phyloP scores from a whole-genome alignment of 2,329 filamentous ascomycete genomes.

The Dichotomopilus funicola region DNA sequence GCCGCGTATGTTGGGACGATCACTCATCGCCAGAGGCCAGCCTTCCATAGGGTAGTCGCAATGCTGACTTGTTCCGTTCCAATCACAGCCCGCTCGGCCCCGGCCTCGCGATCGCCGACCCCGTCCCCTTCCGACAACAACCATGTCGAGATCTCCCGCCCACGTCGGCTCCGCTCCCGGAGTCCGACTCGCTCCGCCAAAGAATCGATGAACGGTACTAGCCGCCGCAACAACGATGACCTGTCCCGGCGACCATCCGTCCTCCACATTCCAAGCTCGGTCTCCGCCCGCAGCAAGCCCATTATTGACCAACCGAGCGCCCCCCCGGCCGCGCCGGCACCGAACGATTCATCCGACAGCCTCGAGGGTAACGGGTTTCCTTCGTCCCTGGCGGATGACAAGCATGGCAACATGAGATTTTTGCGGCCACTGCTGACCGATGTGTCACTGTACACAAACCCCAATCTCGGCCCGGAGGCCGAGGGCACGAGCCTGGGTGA shows the following conservation, averaged over 20 bases:
- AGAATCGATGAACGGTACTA: slow-evolving; percentile 37
- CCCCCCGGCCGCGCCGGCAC: slow-evolving; percentile 25
- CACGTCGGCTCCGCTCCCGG: slow-evolving; percentile 47
- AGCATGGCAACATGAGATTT: slow-evolving; percentile 37
- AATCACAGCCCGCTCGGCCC: slow-evolving; percentile 44
- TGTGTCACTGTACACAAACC: slow-evolving; percentile 59
- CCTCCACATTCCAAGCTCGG: slow-evolving; percentile 32
- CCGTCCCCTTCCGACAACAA: slow-evolving; percentile 45
- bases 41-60: slow-evolving; percentile 7
- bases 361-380: slow-evolving; percentile 24
- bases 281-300: slow-evolving; percentile 39
- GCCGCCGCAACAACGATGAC: slow-evolving; percentile 39
- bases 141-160: slow-evolving; percentile 43
- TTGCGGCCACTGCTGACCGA: slow-evolving; percentile 57
- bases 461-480: slow-evolving; percentile 51
- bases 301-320: slow-evolving; percentile 41
- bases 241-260: slow-evolving; percentile 35
- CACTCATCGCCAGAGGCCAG: neutral
- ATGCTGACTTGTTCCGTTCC: slow-evolving; percentile 17
- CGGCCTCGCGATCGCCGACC: slow-evolving; percentile 48
- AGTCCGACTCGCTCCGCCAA: slow-evolving; percentile 45
- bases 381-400: slow-evolving; percentile 35
- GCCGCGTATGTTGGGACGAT: slow-evolving; percentile 47
- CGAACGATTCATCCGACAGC: slow-evolving; percentile 24
- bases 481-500: slow-evolving; percentile 68